These are phyloP conservation scores for Tephrocybe sp. DNA, from an alignment of 768 basidiomycete species.

Conservation along the genomic window DNA sequence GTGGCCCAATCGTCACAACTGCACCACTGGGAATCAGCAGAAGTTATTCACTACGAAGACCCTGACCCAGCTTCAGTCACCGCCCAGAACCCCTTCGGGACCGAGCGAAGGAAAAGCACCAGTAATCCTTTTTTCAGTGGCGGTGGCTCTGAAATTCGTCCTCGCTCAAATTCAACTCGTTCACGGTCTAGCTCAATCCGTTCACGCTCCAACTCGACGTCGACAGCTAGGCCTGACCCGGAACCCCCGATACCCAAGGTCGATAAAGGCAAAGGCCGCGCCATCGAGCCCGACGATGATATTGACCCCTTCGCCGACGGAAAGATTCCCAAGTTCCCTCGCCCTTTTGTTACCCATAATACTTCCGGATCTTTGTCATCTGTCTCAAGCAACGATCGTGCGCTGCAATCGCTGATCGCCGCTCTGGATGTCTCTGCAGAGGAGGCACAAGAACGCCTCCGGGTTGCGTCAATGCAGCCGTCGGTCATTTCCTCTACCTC, in stretches of 20 bases:
- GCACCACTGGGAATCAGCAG: slow-evolving; percentile 72
- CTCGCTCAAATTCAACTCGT: slow-evolving; percentile 42
- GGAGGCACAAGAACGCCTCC: slow-evolving; percentile 47
- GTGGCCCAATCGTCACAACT: slow-evolving; percentile 45
- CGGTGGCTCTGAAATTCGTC: slow-evolving; percentile 24
- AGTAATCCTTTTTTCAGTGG: slow-evolving; percentile 45
- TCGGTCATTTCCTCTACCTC: slow-evolving; percentile 39
- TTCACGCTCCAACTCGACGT: slow-evolving; percentile 39
- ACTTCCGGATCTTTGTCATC: slow-evolving; percentile 35
- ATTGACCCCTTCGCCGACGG: slow-evolving; percentile 40
- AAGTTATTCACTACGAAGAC: slow-evolving; percentile 50
- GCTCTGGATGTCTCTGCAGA: slow-evolving; percentile 55
- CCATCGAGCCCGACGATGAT: slow-evolving; percentile 20
- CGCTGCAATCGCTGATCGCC: slow-evolving; percentile 65
- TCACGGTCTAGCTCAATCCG: slow-evolving; percentile 29
- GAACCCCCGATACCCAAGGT: slow-evolving; percentile 17
- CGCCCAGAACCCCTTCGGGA: slow-evolving; percentile 19
- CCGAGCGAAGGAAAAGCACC: slow-evolving; percentile 35
- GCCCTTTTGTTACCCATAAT: slow-evolving; percentile 30
- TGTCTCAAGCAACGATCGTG: slow-evolving; percentile 47
- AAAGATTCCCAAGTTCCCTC: slow-evolving; percentile 28
- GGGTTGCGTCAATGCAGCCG: slow-evolving; percentile 61
- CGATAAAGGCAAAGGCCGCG: slow-evolving; percentile 23
- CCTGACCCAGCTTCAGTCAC: slow-evolving; percentile 27
- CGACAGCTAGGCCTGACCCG: slow-evolving; percentile 18